phyloP scores from a whole-genome alignment of 1,284 basidiomycete species.

The Chondrostereum purpureum region DNA sequence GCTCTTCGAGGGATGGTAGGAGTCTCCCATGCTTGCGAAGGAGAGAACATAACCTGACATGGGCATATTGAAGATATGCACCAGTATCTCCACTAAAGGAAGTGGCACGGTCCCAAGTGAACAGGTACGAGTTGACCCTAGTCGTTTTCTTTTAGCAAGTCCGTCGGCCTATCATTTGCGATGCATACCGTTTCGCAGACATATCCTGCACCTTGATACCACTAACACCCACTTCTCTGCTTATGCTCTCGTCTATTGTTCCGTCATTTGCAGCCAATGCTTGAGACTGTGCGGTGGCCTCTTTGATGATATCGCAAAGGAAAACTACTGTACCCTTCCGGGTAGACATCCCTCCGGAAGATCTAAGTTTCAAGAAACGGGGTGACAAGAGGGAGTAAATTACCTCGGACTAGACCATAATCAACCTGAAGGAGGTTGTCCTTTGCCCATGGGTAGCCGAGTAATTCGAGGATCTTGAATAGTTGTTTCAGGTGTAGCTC shows the following conservation, averaged over 20 bases:
- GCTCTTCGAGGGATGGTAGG: slow-evolving; percentile 54
- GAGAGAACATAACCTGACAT: slow-evolving; percentile 91
- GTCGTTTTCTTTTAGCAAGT: not conserved
- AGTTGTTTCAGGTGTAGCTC: slow-evolving; percentile 91
- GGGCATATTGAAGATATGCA: slow-evolving; percentile 94
- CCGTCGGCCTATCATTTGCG: not conserved
- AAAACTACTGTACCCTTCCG: slow-evolving; percentile 96
- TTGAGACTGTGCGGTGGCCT: slow-evolving; percentile 77
- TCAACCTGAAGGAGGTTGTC: slow-evolving; percentile 80
- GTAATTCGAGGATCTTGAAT: slow-evolving; percentile 90
- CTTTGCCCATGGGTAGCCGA: slow-evolving; percentile 86
- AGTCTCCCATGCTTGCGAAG: slow-evolving; percentile 91
- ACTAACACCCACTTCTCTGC: slow-evolving; percentile 87
- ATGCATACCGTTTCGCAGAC: slow-evolving; percentile 78
- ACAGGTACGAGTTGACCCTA: slow-evolving; percentile 95
- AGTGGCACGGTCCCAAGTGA: slow-evolving; percentile 93
- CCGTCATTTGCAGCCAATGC: slow-evolving; percentile 96
- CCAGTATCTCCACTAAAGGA: slow-evolving; percentile 98
- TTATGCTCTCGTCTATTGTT: slow-evolving; percentile 83
- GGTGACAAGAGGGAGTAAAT: no score
- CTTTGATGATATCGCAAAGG: slow-evolving; percentile 91
- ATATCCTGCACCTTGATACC: slow-evolving; percentile 99
- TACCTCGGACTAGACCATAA: slow-evolving; percentile 84
- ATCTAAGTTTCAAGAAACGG: no score
- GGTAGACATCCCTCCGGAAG: slow-evolving; percentile 87